Percentiles rank a stretch among this genome's conserved stretches.
Evolutionary conservation across 2,329 filamentous ascomycete genomes (phyloP).

Genomic region (Allantophomopsis lycopodina): DNA sequence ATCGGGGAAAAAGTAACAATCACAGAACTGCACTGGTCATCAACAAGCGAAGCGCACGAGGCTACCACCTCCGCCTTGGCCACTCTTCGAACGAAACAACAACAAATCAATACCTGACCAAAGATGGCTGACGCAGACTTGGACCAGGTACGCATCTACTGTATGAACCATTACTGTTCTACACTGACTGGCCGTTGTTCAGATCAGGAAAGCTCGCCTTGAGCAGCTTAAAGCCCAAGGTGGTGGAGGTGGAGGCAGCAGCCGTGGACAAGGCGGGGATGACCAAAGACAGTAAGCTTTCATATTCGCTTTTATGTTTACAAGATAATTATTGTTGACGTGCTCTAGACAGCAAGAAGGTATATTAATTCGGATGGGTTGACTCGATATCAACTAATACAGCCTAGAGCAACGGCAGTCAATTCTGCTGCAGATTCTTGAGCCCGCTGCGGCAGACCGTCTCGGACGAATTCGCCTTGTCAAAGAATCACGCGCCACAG

Average conservation of each 20-base stretch:
- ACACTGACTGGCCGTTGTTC: slow-evolving; percentile 6
- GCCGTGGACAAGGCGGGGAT: slow-evolving; percentile 36
- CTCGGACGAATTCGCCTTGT: slow-evolving; percentile 90
- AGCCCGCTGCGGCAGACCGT: slow-evolving; percentile 85
- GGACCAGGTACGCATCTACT: slow-evolving; percentile 34
- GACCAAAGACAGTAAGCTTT: slow-evolving; percentile 48
- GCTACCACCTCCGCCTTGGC: too few species aligned
- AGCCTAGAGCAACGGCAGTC: slow-evolving; percentile 56
- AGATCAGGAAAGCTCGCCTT: slow-evolving; percentile 87
- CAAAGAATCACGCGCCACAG: slow-evolving; percentile 78
- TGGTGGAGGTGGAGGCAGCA: slow-evolving; percentile 31
- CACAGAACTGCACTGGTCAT: too few species aligned
- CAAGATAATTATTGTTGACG: not conserved
- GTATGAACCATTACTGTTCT: not conserved
- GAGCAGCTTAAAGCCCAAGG: slow-evolving; percentile 78
- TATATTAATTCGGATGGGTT: slow-evolving; percentile 9
- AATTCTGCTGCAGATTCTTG: slow-evolving; percentile 84
- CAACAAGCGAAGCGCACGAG: too few species aligned
- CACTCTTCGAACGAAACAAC: not conserved
- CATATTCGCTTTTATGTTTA: not conserved
- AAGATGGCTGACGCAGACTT: slow-evolving; percentile 53
- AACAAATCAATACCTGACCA: not conserved
- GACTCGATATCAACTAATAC: not conserved
- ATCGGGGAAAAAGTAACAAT: too few species aligned
- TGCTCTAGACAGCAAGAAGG: slow-evolving; percentile 29